A percentile compares a stretch with the other conserved stretches of the same genome.
Conservation (phyloP, 2,329 filamentous ascomycete species). For the Ciborinia camelliae region DNA sequence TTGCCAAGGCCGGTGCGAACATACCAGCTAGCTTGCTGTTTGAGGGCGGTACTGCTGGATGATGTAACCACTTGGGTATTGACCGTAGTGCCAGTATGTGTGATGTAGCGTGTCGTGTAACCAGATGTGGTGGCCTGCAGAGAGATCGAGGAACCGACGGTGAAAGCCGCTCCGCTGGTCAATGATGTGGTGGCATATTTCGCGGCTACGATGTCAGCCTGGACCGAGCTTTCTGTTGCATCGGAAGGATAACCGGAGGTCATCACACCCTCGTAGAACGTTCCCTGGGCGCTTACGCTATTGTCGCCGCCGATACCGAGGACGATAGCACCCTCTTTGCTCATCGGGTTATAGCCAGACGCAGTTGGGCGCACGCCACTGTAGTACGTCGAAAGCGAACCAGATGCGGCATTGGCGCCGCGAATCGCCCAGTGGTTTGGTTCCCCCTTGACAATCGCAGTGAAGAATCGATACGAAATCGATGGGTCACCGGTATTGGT, state of each 20-base stretch:
- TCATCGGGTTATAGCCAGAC: constrained; percentile 55
- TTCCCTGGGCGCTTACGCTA: constrained; percentile 53
- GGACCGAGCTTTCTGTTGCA: constrained; percentile 54
- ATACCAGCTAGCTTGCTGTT: constrained; percentile 52
- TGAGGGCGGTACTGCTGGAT: constrained; percentile 48
- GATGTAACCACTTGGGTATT: constrained; percentile 54
- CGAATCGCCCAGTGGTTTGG: constrained; percentile 57
- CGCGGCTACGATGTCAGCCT: constrained; percentile 58
- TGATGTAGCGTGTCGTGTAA: constrained; percentile 52
- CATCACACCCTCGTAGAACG: constrained; percentile 65
- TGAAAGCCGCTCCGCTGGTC: constrained; percentile 47
- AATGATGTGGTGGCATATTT: constrained; percentile 50
- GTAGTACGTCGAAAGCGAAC: constrained; percentile 56
- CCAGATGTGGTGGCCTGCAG: constrained; percentile 54
- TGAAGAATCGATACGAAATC: constrained; percentile 54
- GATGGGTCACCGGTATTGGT: constrained; percentile 53
- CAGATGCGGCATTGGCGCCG: constrained; percentile 54
- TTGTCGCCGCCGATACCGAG: constrained; percentile 69
- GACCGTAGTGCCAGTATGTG: constrained; percentile 49
- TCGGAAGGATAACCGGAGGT: constrained; percentile 59
- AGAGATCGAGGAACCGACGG: constrained; percentile 49
- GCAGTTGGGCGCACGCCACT: constrained; percentile 51
- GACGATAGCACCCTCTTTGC: constrained; percentile 62
- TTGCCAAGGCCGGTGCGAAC: constrained; percentile 55
- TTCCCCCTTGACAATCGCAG: constrained; percentile 54